These are phyloP conservation scores for Fusarium robinianum DNA, from an alignment of 2,329 filamentous ascomycete species.

Conservation along the genomic window DNA sequence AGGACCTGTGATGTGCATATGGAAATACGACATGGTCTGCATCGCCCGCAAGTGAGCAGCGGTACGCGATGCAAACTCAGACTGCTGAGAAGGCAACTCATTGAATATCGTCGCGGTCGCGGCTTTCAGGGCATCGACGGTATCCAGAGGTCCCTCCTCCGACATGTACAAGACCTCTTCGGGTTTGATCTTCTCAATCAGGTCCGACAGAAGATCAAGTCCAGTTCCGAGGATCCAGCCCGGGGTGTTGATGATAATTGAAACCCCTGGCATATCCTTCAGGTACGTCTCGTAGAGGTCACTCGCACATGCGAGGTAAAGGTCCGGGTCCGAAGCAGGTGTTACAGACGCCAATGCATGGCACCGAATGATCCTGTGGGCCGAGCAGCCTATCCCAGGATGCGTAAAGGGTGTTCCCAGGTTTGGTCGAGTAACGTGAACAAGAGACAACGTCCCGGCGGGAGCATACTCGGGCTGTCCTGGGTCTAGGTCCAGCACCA, in stretches of 20 bases:
- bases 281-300: slow-evolving; percentile 66
- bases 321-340: slow-evolving; percentile 66
- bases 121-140: slow-evolving; percentile 56
- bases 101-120: slow-evolving; percentile 51
- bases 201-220: slow-evolving; percentile 63
- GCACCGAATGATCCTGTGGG: slow-evolving; percentile 55
- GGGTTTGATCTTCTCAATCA: slow-evolving; percentile 59
- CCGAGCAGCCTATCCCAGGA: slow-evolving; percentile 43
- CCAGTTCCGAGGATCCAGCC: slow-evolving; percentile 76
- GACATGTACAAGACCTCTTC: slow-evolving; percentile 72
- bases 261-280: slow-evolving; percentile 49
- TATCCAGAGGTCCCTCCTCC: slow-evolving; percentile 62
- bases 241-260: slow-evolving; percentile 74
- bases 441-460: slow-evolving; percentile 70
- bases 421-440: slow-evolving; percentile 63
- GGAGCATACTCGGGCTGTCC: slow-evolving; percentile 76
- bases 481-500: slow-evolving; percentile 75
- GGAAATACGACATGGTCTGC: slow-evolving; percentile 83
- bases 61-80: slow-evolving; percentile 61
- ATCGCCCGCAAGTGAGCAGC: slow-evolving; percentile 70
- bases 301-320: slow-evolving; percentile 66
- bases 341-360: slow-evolving; percentile 70
- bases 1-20: slow-evolving; percentile 44
- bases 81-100: slow-evolving; percentile 62
- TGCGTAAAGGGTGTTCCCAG: slow-evolving; percentile 71